phyloP scores from a whole-genome alignment of 2,329 filamentous ascomycete species.

The Alternaria sp. region DNA sequence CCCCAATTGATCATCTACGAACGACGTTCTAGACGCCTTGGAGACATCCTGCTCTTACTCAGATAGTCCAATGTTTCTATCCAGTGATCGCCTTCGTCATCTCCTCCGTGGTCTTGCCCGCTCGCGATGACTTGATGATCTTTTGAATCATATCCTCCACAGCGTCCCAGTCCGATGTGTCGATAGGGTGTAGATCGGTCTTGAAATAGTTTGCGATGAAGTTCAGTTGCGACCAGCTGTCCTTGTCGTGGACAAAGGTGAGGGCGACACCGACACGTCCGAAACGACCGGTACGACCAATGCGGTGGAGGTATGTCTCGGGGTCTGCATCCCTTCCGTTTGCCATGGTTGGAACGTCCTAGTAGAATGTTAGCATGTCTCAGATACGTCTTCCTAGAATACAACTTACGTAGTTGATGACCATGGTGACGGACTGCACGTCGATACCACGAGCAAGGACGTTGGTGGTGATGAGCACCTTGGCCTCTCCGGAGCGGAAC shows the following conservation, averaged over 20 bases:
- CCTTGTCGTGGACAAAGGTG: conserved; percentile 88
- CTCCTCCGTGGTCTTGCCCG: conserved; percentile 53
- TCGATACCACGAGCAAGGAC: conserved; percentile 96
- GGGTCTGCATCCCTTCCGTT: conserved; percentile 77
- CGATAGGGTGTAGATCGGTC: conserved; percentile 81
- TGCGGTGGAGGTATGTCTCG: conserved; percentile 97
- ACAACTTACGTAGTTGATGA: conserved; percentile 83
- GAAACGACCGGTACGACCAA: conserved; percentile 95
- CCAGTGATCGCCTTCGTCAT: conserved; percentile 35
- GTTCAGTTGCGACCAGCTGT: conserved; percentile 80
- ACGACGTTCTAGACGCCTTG: not conserved
- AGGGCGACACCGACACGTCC: conserved; percentile 96
- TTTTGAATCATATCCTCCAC: conserved; percentile 84
- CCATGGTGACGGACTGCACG: conserved; percentile 90
- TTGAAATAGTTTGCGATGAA: conserved; percentile 82
- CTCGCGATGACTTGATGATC: conserved; percentile 56
- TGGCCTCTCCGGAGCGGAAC: conserved; percentile 86
- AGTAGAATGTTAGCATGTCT: conserved; percentile 23
- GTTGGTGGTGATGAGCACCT: conserved; percentile 98
- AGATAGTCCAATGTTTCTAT: not conserved
- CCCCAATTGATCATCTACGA: not conserved
- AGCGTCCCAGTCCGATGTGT: conserved; percentile 88
- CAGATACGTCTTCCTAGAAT: not conserved
- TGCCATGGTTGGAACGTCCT: conserved; percentile 61
- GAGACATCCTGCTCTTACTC: not conserved